phyloP scores from a whole-genome alignment of 1,284 basidiomycete genomes.

The Abortiporus biennis region DNA sequence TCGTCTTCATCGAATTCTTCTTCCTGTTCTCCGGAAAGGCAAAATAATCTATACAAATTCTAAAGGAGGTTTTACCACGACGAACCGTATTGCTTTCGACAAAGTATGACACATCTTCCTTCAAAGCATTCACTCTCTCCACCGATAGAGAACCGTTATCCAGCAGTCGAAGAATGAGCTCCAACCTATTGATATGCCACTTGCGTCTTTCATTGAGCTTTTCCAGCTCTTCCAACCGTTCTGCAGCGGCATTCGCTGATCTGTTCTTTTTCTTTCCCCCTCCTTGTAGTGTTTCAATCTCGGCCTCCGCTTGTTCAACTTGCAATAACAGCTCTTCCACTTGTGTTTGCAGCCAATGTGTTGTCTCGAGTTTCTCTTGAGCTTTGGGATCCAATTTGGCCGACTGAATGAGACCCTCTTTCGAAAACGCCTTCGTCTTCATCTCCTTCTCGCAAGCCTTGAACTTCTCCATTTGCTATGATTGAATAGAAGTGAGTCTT shows the following conservation, averaged over 20 bases:
- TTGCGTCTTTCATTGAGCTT: constrained; percentile 88
- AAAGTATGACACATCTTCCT: constrained; percentile 96
- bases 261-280: constrained; percentile 86
- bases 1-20: constrained; percentile 98
- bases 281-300: constrained; percentile 86
- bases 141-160: constrained; percentile 89
- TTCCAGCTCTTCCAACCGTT: constrained; percentile 82
- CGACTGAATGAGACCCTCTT: constrained; percentile 95
- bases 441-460: constrained; percentile 99
- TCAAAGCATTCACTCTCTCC: constrained; percentile 79
- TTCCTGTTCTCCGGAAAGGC: constrained; percentile 49
- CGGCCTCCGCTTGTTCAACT: constrained; percentile 92
- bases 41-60: constrained; percentile 9
- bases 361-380: constrained; percentile 91
- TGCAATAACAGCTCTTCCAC: constrained; percentile 94
- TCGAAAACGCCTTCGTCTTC: constrained; percentile 99
- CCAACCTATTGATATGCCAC: constrained; percentile 93
- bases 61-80: constrained; percentile 19
- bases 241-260: constrained; percentile 53
- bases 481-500: too few species aligned
- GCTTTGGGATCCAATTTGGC: constrained; percentile 95
- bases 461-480: constrained; percentile 99
- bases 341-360: constrained; percentile 79
- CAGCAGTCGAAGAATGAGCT: constrained; percentile 89
- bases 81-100: constrained; percentile 93